Evolutionary conservation across 2,329 filamentous ascomycete genomes (phyloP).

Genomic region (Neospermospora avenae): DNA sequence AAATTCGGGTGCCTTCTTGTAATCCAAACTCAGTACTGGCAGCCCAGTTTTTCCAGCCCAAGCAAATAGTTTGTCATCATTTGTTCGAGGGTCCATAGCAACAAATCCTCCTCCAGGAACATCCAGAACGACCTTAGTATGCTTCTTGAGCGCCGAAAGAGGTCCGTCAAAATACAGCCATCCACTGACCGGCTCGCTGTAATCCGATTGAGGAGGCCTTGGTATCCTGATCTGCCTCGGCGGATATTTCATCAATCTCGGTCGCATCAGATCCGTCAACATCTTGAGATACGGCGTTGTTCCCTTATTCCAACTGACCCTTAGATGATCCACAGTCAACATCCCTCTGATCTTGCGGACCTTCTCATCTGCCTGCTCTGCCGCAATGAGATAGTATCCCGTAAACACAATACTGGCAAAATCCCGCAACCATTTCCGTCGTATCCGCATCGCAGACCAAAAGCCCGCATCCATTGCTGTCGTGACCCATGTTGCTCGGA

Average conservation of each 20-base stretch:
- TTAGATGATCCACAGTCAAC: constrained; percentile 85
- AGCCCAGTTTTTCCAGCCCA: constrained; percentile 88
- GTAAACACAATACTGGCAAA: constrained; percentile 80
- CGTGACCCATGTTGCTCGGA: constrained; percentile 93
- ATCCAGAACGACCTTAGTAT: constrained; percentile 79
- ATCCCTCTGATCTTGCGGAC: constrained; percentile 84
- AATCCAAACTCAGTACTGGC: constrained; percentile 89
- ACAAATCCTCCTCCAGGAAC: constrained; percentile 94
- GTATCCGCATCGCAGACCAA: constrained; percentile 96
- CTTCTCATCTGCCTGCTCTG: constrained; percentile 94
- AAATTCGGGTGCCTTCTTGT: constrained; percentile 80
- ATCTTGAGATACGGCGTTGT: constrained; percentile 81
- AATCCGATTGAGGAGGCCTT: constrained; percentile 73
- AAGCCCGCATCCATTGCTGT: constrained; percentile 95
- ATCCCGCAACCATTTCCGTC: constrained; percentile 75
- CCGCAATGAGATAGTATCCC: constrained; percentile 85
- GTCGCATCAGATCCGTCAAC: constrained; percentile 69
- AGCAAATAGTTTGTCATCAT: constrained; percentile 88
- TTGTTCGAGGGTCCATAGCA: constrained; percentile 91
- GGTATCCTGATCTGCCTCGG: constrained; percentile 83
- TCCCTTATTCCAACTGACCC: constrained; percentile 93
- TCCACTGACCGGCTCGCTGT: constrained; percentile 75
- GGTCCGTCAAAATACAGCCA: constrained; percentile 97
- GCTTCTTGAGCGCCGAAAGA: constrained; percentile 69
- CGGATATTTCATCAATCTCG: constrained; percentile 74